These are phyloP conservation scores for Cladophialophora carrionii DNA, from an alignment of 2,329 filamentous ascomycete species.

Conservation along the genomic window DNA sequence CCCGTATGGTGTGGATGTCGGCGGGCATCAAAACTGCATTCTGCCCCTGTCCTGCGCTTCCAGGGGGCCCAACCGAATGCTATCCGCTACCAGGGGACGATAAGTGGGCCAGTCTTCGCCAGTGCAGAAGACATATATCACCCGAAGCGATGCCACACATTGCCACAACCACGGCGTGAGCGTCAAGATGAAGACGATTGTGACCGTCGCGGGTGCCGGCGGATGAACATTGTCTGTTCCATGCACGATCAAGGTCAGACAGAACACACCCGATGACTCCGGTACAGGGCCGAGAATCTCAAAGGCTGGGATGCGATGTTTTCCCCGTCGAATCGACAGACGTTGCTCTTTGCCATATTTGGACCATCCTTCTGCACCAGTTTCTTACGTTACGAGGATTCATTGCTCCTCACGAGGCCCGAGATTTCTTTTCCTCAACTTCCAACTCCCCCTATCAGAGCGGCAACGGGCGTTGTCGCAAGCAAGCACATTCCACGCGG, in stretches of 20 bases:
- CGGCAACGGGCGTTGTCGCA: conserved; percentile 86
- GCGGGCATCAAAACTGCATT: neutral
- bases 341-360: neutral
- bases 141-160: neutral
- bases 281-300: neutral
- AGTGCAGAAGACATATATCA: neutral
- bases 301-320: neutral
- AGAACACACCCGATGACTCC: neutral
- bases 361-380: neutral
- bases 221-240: neutral
- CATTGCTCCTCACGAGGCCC: neutral
- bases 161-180: neutral
- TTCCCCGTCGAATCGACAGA: neutral
- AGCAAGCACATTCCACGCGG: conserved; percentile 82
- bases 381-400: neutral
- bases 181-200: neutral
- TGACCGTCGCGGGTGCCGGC: too few species aligned
- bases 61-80: neutral
- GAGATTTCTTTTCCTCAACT: conserved; percentile 60
- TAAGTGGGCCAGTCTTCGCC: neutral
- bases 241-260: neutral
- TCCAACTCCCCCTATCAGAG: conserved; percentile 82
- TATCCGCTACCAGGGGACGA: neutral
- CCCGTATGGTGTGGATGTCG: neutral
- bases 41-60: neutral